These are phyloP conservation scores for Ophiosphaerella herpotricha DNA, from an alignment of 2,329 filamentous ascomycete species.

Conservation along the genomic window DNA sequence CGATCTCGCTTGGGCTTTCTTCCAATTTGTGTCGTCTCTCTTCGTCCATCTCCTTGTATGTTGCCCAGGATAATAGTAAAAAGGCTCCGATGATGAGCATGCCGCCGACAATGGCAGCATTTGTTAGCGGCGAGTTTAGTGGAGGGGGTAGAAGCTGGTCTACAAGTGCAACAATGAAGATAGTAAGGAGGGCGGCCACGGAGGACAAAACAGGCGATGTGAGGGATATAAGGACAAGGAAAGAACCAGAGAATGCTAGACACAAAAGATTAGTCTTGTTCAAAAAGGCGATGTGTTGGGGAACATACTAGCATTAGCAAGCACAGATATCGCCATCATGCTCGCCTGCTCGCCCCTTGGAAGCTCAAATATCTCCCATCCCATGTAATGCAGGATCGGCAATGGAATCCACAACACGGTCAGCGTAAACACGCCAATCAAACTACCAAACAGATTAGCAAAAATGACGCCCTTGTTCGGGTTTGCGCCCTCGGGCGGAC, in stretches of 20 bases:
- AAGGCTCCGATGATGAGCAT: conserved; percentile 87
- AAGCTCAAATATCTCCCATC: conserved; percentile 81
- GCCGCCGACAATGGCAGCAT: conserved; percentile 80
- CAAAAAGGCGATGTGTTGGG: not conserved
- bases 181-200: conserved; percentile 90
- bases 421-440: conserved; percentile 87
- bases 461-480: conserved; percentile 93
- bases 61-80: conserved; percentile 84
- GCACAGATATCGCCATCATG: conserved; percentile 78
- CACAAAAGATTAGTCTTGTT: conserved; percentile 9
- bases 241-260: conserved; percentile 81
- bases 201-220: conserved; percentile 91
- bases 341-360: conserved; percentile 77
- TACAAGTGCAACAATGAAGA: conserved; percentile 91
- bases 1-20: conserved; percentile 51
- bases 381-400: conserved; percentile 77
- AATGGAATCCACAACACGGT: conserved; percentile 89
- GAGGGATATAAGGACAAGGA: conserved; percentile 88
- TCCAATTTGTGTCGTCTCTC: conserved; percentile 67
- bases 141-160: conserved; percentile 79
- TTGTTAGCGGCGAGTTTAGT: conserved; percentile 71
- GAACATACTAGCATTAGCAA: conserved; percentile 77
- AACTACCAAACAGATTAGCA: conserved; percentile 85
- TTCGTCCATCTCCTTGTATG: conserved; percentile 90
- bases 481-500: conserved; percentile 85